A percentile compares a stretch with the other conserved stretches of the same genome.
phyloP scores from a whole-genome alignment of 805 yeast species.

The Candida glaebosa region DNA sequence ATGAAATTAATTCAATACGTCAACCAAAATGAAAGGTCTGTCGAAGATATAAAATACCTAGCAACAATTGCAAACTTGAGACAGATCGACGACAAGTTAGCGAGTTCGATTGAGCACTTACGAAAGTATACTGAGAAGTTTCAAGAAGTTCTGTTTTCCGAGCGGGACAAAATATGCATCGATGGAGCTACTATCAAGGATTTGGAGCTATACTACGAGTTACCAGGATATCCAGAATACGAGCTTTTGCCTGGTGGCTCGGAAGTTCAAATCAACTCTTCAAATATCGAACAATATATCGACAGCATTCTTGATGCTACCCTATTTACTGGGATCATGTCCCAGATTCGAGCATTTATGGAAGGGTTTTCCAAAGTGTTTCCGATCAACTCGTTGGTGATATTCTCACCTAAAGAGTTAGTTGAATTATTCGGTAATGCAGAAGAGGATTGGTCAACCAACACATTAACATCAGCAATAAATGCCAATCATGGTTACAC shows the following conservation, averaged over 20 bases:
- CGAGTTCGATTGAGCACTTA: constrained; percentile 54
- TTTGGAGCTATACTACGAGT: constrained; percentile 58
- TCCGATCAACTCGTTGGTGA: constrained; percentile 67
- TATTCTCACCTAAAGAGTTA: constrained; percentile 75
- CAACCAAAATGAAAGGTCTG: constrained; percentile 14
- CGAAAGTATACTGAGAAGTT: constrained; percentile 35
- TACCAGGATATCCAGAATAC: constrained; percentile 72
- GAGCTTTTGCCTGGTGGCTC: constrained; percentile 59
- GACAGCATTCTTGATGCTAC: constrained; percentile 54
- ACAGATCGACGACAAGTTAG: constrained; percentile 55
- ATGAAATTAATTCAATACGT: constrained; percentile 53
- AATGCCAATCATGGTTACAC: constrained; percentile 90
- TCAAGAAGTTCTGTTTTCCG: constrained; percentile 11
- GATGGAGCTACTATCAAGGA: constrained; percentile 47
- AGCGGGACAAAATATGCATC: constrained; percentile 15
- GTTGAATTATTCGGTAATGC: constrained; percentile 68
- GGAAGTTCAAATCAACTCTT: constrained; percentile 42
- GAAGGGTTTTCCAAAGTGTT: constrained; percentile 81
- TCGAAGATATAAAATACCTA: constrained; percentile 16
- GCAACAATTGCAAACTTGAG: constrained; percentile 37
- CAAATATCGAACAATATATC: constrained; percentile 59
- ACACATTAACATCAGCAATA: constrained; percentile 55
- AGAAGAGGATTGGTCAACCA: constrained; percentile 82
- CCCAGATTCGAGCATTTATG: constrained; percentile 66
- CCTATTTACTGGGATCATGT: constrained; percentile 57